Base-by-base conservation (phyloP, 2,329 filamentous ascomycete species). In the Anisogramma anomala region DNA sequence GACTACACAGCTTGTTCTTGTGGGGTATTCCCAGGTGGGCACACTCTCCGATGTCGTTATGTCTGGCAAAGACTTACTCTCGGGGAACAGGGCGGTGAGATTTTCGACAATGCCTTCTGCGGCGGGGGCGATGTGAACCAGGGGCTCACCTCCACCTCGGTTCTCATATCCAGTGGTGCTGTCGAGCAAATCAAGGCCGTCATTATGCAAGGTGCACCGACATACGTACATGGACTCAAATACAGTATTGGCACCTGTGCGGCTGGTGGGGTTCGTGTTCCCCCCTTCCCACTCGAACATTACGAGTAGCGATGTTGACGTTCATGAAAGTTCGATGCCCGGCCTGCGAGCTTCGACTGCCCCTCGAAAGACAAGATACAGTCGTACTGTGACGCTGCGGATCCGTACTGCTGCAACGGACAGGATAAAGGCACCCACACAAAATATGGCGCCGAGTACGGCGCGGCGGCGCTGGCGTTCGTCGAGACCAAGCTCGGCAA, bases 351-450 rank as follows among this genome's bases (percentile, higher is more conserved):
- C 19, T 80, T 76, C 57, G 59, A 58, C 33, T 81, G 77, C 60
- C 59, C 64, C 1, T 68, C 72, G 8, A 65, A 63, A 17, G 65
- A 58, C 46, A 53, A 58, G 6, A 72, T 81, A 50, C 63, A 78
- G 59, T 75, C 72, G 4, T 82, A 81, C 64, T 82, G 78, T 56
- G 77, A 82, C 50, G 60, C 68, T 4, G 53, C 69, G 3, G 77
- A 82, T 48, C 76, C 76, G 0, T 81, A 77, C 60, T 82, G 78
- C 66, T 82, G 75, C 58, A 77, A 70, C 31, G 78, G 77, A 36
- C 77, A 68, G 50, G 66, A 80, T 45, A 64, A 67, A 19, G 69
- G 71, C 50, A 66, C 69, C 6, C 77, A 81, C 56, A 71, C 79
- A 55, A 68, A 74, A 36, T 82, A 82, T 45, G 75, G 74, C n/a